Conservation (phyloP, 495 filamentous ascomycete species). For the Hypoxylon fragiforme region DNA sequence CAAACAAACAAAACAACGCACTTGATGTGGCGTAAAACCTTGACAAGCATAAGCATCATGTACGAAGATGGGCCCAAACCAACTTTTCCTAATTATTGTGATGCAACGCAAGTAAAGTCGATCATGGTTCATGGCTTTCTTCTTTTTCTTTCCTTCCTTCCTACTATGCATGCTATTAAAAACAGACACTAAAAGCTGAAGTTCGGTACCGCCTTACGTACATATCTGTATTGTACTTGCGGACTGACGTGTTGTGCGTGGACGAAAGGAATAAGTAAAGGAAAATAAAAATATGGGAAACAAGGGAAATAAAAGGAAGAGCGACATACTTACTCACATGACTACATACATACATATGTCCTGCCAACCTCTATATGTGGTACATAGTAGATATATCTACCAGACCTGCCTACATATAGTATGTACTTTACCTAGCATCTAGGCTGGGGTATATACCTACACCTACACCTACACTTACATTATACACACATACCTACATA, state of each 20-base stretch:
- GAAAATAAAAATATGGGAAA: neutral
- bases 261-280: slow-evolving; percentile 3
- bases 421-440: too few relatives aligned
- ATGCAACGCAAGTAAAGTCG: slow-evolving; percentile 38
- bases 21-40: slow-evolving; percentile 19
- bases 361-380: too few relatives aligned
- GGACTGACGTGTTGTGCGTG: slow-evolving; percentile 4
- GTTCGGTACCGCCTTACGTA: slow-evolving; percentile 31
- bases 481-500: too few relatives aligned
- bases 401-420: too few relatives aligned
- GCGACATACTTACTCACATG: neutral
- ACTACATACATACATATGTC: too few relatives aligned
- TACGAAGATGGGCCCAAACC: slow-evolving; percentile 36
- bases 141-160: too few relatives aligned
- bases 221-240: slow-evolving; percentile 27
- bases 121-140: slow-evolving; percentile 45
- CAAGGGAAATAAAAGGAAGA: neutral
- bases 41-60: slow-evolving; percentile 40
- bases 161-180: slow-evolving; percentile 32
- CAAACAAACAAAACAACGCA: slow-evolving; percentile 27
- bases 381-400: too few relatives aligned
- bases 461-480: too few relatives aligned
- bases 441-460: too few relatives aligned
- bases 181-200: slow-evolving; percentile 32
- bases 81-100: slow-evolving; percentile 39